Evolutionary conservation across 352 stramenopile genomes (phyloP), one percentile per base, ranked within the genome.

Genomic region (Pythium monospermum): DNA sequence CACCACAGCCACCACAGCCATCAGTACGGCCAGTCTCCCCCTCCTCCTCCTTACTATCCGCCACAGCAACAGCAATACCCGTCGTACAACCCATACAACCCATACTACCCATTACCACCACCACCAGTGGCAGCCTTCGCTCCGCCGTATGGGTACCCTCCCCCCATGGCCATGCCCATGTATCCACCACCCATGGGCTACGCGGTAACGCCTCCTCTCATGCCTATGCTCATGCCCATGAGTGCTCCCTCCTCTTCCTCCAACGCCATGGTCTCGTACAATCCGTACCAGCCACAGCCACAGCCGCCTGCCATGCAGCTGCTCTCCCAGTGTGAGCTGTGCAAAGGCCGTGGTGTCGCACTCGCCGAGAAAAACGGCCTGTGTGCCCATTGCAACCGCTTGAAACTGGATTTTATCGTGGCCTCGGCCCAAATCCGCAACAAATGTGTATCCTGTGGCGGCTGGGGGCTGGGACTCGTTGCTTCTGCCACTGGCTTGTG

Each of bases 361-460:
- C 37, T 88, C 21, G 73, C 80, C 4, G 72, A 88, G 59, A 85
- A 85, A 64, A 88, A 88, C 38, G 77, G 74, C 6, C 60, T 79
- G 8, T 88, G 77, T 31, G 68, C 67, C 12, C 74, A 88, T 52
- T 88, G 77, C 57, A 86, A 88, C 37, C 74, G 77, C 3, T 57
- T 88, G 36, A 66, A 67, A 1, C 73, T 85, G 36, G 77, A 76
- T 13, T 86, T 88, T 43, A 86, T 88, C 59, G 70, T 88, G 16
- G 74, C 76, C 30, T 82, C 77, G 15, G 69, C 71, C 25, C 70
- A 80, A 23, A 79, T 88, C 49, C 71, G 68, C 12, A 66, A 66
- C 40, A 63, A 71, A 0, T 88, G 77, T 49, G 61, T 71, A 0
- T 53, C 64, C 11, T 88, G 77, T 53, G 53, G 63, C 10, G 74